These are phyloP conservation scores for Pugionium cornutum DNA, from an alignment of 345 rosid species.

Conservation along the genomic window DNA sequence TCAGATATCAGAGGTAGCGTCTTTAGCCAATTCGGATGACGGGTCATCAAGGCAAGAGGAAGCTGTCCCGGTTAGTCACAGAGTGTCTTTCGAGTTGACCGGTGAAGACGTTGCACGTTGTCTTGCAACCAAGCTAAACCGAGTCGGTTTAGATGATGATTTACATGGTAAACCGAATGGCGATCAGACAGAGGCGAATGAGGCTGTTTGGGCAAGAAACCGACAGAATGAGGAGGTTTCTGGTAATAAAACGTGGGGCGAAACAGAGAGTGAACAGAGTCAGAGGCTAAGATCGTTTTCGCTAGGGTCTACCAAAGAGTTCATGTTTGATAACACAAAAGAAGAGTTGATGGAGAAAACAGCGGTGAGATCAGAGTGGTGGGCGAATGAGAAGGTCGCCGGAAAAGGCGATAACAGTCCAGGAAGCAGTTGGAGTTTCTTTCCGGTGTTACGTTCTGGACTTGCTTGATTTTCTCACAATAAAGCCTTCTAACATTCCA, in stretches of 20 bases:
- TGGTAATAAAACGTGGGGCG: constrained; percentile 41
- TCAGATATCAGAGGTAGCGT: constrained; percentile 56
- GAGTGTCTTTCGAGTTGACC: constrained; percentile 90
- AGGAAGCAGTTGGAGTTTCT: constrained; percentile 72
- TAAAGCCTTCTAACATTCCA: constrained; percentile 12
- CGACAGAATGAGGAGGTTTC: background rate
- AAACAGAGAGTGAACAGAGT: constrained; percentile 60
- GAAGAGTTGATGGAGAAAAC: constrained; percentile 51
- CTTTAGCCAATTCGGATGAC: constrained; percentile 49
- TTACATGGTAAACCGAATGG: background rate
- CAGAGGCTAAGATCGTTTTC: constrained; percentile 63
- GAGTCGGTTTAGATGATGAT: constrained; percentile 54
- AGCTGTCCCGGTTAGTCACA: constrained; percentile 42
- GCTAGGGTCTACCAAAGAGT: constrained; percentile 77
- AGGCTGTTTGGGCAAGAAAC: constrained; percentile 1
- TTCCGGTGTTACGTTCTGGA: constrained; percentile 74
- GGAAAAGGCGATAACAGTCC: constrained; percentile 48
- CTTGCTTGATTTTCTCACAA: constrained; percentile 6
- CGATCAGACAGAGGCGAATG: background rate
- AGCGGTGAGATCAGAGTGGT: constrained; percentile 68
- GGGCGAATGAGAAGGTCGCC: constrained; percentile 84
- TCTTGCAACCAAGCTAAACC: constrained; percentile 51
- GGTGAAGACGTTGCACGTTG: constrained; percentile 96
- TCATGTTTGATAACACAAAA: constrained; percentile 71
- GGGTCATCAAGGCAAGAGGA: constrained; percentile 45